Conservation (phyloP, 805 yeast species). For the Teunomyces panamensis region DNA sequence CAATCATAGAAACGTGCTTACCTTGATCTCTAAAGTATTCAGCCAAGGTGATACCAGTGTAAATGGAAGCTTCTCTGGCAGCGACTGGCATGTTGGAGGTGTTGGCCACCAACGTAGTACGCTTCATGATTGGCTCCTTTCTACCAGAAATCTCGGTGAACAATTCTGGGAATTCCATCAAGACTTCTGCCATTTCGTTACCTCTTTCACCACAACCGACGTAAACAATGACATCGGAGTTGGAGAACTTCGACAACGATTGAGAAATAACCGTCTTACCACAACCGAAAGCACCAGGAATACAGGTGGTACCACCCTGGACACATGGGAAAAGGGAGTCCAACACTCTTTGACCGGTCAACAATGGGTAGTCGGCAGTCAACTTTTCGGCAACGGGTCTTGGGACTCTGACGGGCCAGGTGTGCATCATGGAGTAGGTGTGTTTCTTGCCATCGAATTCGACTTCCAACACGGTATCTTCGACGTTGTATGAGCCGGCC, state of each 20-base stretch:
- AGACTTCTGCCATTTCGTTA: conserved; percentile 98
- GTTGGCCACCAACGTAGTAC: conserved; percentile 97
- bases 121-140: conserved; percentile 98
- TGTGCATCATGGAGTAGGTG: conserved; percentile 90
- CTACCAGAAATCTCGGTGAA: conserved; percentile 87
- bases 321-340: conserved; percentile 98
- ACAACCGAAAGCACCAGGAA: conserved; percentile 99
- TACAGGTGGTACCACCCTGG: conserved; percentile 99
- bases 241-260: conserved; percentile 93
- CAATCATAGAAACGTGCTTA: conserved; percentile 98
- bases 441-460: conserved; percentile 88
- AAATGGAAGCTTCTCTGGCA: conserved; percentile 98
- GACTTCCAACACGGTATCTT: conserved; percentile 85
- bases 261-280: conserved; percentile 99
- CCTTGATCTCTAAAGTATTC: conserved; percentile 99
- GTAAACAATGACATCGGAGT: conserved; percentile 94
- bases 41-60: conserved; percentile 97
- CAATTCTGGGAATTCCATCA: conserved; percentile 99
- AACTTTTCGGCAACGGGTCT: conserved; percentile 96
- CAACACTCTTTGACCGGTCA: conserved; percentile 98
- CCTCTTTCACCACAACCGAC: conserved; percentile 97
- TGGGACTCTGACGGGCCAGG: conserved; percentile 99
- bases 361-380: conserved; percentile 89
- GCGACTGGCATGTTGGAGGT: conserved; percentile 99
- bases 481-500: conserved; percentile 88